Conservation (phyloP, 2,329 filamentous ascomycete genomes). For the Cercospora janseana region DNA sequence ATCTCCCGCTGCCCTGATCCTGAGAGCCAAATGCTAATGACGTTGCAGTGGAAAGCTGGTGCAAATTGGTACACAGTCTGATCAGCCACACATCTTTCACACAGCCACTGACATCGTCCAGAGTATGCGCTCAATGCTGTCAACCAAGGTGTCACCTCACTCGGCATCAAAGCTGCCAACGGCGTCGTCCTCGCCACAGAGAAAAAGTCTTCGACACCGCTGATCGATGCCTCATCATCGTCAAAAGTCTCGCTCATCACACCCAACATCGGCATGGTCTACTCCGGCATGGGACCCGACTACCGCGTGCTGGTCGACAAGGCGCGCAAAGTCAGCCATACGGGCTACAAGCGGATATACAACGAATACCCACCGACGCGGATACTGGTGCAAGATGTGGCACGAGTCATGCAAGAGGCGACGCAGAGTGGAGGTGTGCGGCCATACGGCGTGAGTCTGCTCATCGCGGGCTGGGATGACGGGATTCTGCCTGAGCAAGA, state of each 20-base stretch:
- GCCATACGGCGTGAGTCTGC: conserved; percentile 91
- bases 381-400: conserved; percentile 98
- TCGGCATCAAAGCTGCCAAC: conserved; percentile 99
- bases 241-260: conserved; percentile 98
- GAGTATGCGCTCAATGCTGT: conserved; percentile 99
- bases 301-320: conserved; percentile 97
- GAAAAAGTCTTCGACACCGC: conserved; percentile 97
- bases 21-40: conserved; percentile 43
- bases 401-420: conserved; percentile 96
- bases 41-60: conserved; percentile 86
- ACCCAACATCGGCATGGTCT: conserved; percentile 99
- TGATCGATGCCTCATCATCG: conserved; percentile 90
- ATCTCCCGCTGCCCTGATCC: background rate
- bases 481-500: conserved; percentile 84
- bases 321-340: conserved; percentile 96
- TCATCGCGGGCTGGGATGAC: conserved; percentile 97
- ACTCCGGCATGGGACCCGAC: conserved; percentile 98
- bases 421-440: conserved; percentile 97
- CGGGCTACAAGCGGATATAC: conserved; percentile 99
- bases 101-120: conserved; percentile 42
- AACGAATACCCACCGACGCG: conserved; percentile 99
- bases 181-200: conserved; percentile 98
- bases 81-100: background rate
- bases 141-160: conserved; percentile 96
- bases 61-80: conserved; percentile 77